Evolutionary conservation across 805 yeast species (phyloP), one percentile per base, ranked within the genome.

Genomic region (Zygoascus tannicola): DNA sequence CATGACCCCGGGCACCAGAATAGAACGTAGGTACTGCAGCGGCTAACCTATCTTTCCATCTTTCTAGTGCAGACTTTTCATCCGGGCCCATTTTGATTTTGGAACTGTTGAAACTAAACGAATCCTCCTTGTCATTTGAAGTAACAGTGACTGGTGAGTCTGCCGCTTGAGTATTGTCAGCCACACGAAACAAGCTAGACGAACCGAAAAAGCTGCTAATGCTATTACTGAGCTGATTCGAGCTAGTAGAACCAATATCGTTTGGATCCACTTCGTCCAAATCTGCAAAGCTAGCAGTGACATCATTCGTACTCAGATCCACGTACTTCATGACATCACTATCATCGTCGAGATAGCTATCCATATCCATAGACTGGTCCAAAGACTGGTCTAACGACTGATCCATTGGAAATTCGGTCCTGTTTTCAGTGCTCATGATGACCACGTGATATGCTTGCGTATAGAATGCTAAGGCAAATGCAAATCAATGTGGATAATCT

Each of bases 21-120:
- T 26, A 26, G 30, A 26, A 26, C 30, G 30, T 26, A 26, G 30
- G 30, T 26, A 37, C 22, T n/a, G 40, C 40, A 15, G 40, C 40
- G 3, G 40, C 22, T 3, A 37, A 10, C 15, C 40, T 23, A 16
- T 37, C 40, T 23, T 19, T 22, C 40, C 40, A 37, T 16, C 40
- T 14, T n/a, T 37, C 40, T 16, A 37, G 32, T 2, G 22, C 12
- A 18, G 40, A 21, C 12, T 37, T 37, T 32, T 37, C 40, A 5
- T 26, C 30, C 10, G 7, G 7, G 12, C 12, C 12, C 12, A 26
- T 26, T 26, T 26, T 26, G 30, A 26, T 12, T 26, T 12, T 26
- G 12, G 30, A 26, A 26, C 30, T 26, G 30, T 12, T 26, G 30
- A 26, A 26, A 12, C 30, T 26, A 7, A 8, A 7, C 12, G 30